Evolutionary conservation across 2,329 filamentous ascomycete species (phyloP).

Genomic region (Ascosphaera acerosa): DNA sequence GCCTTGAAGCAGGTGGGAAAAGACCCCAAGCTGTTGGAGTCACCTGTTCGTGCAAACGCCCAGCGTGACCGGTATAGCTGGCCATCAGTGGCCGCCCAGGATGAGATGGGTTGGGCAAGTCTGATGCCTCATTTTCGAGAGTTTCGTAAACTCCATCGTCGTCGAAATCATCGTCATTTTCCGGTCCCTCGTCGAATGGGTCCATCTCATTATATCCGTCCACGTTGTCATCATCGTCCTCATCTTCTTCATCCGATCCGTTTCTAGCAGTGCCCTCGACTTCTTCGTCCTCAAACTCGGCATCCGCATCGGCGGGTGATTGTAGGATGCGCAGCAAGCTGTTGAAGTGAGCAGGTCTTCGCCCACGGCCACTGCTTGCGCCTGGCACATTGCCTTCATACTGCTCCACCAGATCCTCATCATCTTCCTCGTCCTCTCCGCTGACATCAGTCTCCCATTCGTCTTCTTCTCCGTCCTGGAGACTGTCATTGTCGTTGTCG

Average conservation of each 20-base stretch:
- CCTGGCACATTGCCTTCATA: constrained; percentile 18
- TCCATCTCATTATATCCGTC: constrained; percentile 31
- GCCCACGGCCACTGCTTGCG: constrained; percentile 16
- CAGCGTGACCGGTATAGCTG: too few species aligned
- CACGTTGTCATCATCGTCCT: background rate
- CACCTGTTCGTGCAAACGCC: too few species aligned
- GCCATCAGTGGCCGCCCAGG: too few species aligned
- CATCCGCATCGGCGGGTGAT: constrained; percentile 17
- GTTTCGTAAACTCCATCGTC: constrained; percentile 21
- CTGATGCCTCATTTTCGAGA: too few species aligned
- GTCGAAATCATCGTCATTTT: constrained; percentile 19
- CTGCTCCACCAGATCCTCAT: constrained; percentile 20
- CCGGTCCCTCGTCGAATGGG: constrained; percentile 7
- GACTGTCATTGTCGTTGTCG: constrained; percentile 27
- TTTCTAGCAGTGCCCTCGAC: background rate
- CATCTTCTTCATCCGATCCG: background rate
- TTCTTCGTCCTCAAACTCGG: constrained; percentile 17
- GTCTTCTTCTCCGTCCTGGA: constrained; percentile 22
- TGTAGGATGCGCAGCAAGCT: constrained; percentile 22
- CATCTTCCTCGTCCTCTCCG: constrained; percentile 19
- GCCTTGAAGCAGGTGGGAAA: too few species aligned
- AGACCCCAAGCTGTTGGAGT: too few species aligned
- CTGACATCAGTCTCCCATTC: constrained; percentile 25
- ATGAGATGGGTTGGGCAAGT: too few species aligned
- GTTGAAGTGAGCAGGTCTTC: constrained; percentile 15